These are phyloP conservation scores for Coemansia aciculifera DNA, from an alignment of 192 early-diverging fungal species.

Conservation along the genomic window DNA sequence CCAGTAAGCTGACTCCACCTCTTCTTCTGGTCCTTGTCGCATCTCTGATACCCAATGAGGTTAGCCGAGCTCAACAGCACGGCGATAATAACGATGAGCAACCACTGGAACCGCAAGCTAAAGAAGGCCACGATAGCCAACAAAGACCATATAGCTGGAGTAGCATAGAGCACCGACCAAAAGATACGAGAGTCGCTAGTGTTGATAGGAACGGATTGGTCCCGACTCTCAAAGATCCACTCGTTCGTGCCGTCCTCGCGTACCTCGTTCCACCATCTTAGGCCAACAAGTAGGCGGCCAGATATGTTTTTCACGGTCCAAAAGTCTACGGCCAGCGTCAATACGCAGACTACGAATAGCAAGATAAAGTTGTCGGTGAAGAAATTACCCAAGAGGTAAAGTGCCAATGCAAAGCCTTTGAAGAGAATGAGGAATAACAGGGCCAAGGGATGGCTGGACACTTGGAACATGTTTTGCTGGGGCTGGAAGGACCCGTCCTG, in stretches of 20 bases:
- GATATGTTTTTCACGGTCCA: conserved; percentile 99
- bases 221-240: conserved; percentile 95
- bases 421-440: conserved; percentile 91
- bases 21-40: conserved; percentile 88
- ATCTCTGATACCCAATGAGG: conserved; percentile 91
- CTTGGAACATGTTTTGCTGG: conserved; percentile 50
- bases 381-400: conserved; percentile 83
- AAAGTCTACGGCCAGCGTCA: conserved; percentile 95
- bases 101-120: conserved; percentile 75
- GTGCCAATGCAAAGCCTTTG: conserved; percentile 74
- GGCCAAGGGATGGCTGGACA: conserved; percentile 77
- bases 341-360: conserved; percentile 86
- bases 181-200: conserved; percentile 88
- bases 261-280: conserved; percentile 99
- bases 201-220: conserved; percentile 70
- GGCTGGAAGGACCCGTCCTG: conserved; percentile 11
- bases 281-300: conserved; percentile 91
- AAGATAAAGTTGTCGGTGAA: conserved; percentile 85
- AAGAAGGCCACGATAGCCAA: conserved; percentile 75
- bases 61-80: conserved; percentile 87
- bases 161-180: conserved; percentile 87
- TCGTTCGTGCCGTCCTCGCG: conserved; percentile 90
- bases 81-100: conserved; percentile 84
- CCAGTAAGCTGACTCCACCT: conserved; percentile 70
- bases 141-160: conserved; percentile 76